These are phyloP conservation scores for Nicotiana benthamiana DNA, from an alignment of 257 asterid genomes.

Conservation along the genomic window DNA sequence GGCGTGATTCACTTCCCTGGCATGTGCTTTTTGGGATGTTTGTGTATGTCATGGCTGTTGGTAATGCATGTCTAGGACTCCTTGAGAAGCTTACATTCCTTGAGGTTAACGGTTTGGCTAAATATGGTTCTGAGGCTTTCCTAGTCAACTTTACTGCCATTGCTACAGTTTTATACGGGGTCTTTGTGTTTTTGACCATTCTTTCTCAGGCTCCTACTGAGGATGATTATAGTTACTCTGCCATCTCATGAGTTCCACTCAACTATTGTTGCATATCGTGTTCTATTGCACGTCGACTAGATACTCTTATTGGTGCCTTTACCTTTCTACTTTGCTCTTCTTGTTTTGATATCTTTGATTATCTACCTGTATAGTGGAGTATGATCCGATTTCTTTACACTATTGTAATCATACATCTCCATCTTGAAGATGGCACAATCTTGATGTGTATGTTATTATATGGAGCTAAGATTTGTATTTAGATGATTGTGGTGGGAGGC, in stretches of 20 bases:
- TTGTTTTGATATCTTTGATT: not conserved
- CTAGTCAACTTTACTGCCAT: slow-evolving; percentile 91
- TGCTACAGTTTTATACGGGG: slow-evolving; percentile 62
- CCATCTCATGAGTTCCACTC: slow-evolving; percentile 21
- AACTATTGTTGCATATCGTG: not conserved
- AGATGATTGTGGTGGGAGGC: not conserved
- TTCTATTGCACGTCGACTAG: not conserved
- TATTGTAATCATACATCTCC: not conserved
- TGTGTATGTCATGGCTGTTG: slow-evolving; percentile 56
- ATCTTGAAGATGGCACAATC: not conserved
- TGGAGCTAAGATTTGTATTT: not conserved
- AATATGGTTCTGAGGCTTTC: slow-evolving; percentile 81
- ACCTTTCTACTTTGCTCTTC: not conserved
- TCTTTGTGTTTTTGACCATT: slow-evolving; percentile 63
- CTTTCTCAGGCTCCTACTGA: slow-evolving; percentile 46
- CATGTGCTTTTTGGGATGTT: slow-evolving; percentile 69
- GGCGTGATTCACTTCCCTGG: slow-evolving; percentile 86
- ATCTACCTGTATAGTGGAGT: not conserved
- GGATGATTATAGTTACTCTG: slow-evolving; percentile 63
- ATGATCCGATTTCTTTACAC: not conserved
- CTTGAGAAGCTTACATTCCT: slow-evolving; percentile 96
- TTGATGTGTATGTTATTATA: not conserved
- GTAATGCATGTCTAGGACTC: slow-evolving; percentile 60
- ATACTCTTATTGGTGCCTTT: not conserved
- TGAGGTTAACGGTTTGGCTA: slow-evolving; percentile 51